These are phyloP conservation scores for Neofusicoccum laricinum DNA, from an alignment of 2,329 filamentous ascomycete species.

Conservation along the genomic window DNA sequence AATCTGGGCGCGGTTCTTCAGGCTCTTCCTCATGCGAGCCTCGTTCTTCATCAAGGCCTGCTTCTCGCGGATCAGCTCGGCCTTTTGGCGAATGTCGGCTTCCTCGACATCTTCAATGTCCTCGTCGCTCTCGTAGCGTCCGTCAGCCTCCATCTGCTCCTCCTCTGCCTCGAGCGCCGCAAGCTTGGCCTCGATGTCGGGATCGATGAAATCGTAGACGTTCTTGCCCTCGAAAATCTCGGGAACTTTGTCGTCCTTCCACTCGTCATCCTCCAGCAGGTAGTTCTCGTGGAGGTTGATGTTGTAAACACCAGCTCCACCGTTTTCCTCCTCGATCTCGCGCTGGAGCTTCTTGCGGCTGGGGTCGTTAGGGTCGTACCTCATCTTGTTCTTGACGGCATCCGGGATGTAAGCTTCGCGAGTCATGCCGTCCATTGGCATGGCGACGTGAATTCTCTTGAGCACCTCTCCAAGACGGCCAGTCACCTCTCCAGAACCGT, in stretches of 20 bases:
- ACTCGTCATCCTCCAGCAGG: slow-evolving; percentile 79
- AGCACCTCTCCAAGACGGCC: slow-evolving; percentile 88
- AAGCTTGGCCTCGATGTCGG: slow-evolving; percentile 92
- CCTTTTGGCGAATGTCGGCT: slow-evolving; percentile 84
- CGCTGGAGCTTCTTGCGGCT: slow-evolving; percentile 75
- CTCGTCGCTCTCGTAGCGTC: slow-evolving; percentile 77
- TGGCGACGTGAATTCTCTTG: slow-evolving; percentile 93
- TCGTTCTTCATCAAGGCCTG: slow-evolving; percentile 89
- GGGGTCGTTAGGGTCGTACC: slow-evolving; percentile 89
- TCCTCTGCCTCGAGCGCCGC: slow-evolving; percentile 92
- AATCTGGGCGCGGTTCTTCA: slow-evolving; percentile 96
- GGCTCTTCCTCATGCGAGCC: slow-evolving; percentile 87
- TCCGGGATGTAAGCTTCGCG: slow-evolving; percentile 88
- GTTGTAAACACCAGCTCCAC: slow-evolving; percentile 93
- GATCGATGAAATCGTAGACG: slow-evolving; percentile 94
- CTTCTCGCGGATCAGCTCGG: slow-evolving; percentile 94
- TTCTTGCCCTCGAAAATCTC: slow-evolving; percentile 96
- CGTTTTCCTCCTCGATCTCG: slow-evolving; percentile 87
- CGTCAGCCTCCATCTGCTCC: slow-evolving; percentile 84
- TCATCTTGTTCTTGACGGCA: slow-evolving; percentile 73
- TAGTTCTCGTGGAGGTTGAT: slow-evolving; percentile 88
- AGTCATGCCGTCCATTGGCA: slow-evolving; percentile 76
- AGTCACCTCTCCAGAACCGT: slow-evolving; percentile 69
- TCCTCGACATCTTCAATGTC: slow-evolving; percentile 85
- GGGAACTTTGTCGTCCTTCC: slow-evolving; percentile 95